A percentile compares a stretch with the other conserved stretches of the same genome.
These are phyloP conservation scores for Tylopilus orsonianus DNA, from an alignment of 1,284 basidiomycete genomes.

Conservation along the genomic window DNA sequence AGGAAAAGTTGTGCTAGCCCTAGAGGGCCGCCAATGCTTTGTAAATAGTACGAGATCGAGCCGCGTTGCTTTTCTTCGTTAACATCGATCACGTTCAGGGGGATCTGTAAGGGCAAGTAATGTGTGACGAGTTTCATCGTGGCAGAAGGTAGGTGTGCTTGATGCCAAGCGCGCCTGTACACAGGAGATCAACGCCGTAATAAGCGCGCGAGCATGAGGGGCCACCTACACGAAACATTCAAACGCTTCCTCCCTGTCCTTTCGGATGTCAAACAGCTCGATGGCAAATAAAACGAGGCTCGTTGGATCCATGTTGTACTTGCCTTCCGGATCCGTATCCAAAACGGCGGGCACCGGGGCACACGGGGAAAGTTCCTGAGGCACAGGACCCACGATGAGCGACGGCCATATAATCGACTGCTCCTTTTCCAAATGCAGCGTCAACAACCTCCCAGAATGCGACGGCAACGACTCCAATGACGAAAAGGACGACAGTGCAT, in stretches of 20 bases:
- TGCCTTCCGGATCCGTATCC: constrained; percentile 50
- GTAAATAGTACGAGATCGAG: constrained; percentile 57
- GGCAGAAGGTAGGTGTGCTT: constrained; percentile 67
- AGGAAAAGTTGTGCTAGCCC: constrained; percentile 72
- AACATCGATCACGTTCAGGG: constrained; percentile 36
- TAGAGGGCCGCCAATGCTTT: constrained; percentile 58
- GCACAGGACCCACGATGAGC: constrained; percentile 70
- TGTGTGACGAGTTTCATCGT: constrained; percentile 72
- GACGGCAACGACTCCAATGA: constrained; percentile 69
- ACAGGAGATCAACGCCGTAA: constrained; percentile 4
- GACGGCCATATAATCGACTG: constrained; percentile 78
- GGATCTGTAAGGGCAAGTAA: constrained; percentile 58
- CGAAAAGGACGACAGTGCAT: constrained; percentile 65
- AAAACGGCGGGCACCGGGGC: constrained; percentile 52
- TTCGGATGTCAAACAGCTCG: constrained; percentile 69
- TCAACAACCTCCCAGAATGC: constrained; percentile 62
- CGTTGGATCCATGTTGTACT: constrained; percentile 81
- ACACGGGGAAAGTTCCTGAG: constrained; percentile 53
- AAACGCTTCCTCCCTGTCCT: constrained; percentile 71
- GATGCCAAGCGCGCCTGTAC: constrained; percentile 75
- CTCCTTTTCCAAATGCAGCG: constrained; percentile 76
- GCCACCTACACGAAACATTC: constrained; percentile 71
- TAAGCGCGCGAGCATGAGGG: not conserved
- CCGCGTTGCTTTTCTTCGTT: constrained; percentile 45
- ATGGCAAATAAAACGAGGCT: constrained; percentile 68